A percentile compares a stretch with the other conserved stretches of the same genome.
Conservation (phyloP, 805 yeast genomes). For the Candida silvatica region DNA sequence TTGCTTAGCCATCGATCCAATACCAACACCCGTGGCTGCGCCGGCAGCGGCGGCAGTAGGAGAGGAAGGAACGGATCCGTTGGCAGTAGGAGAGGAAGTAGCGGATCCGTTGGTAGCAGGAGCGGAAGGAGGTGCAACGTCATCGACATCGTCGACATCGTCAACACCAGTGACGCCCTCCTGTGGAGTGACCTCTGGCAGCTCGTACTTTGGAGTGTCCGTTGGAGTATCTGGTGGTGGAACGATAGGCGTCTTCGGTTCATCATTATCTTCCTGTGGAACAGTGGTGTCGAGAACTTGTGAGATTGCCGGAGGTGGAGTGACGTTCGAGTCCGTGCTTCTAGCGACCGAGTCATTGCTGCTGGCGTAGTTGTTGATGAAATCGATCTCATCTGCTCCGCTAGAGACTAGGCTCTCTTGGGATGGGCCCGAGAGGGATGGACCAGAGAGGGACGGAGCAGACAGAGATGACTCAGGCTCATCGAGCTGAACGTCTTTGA, state of each 20-base stretch:
- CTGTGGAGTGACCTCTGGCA: too few relatives aligned
- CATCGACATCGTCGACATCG: too few relatives aligned
- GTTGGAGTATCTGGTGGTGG: neutral
- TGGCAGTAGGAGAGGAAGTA: too few relatives aligned
- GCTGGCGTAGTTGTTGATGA: neutral
- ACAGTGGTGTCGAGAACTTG: neutral
- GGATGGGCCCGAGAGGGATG: neutral
- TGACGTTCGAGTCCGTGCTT: too few relatives aligned
- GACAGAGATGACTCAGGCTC: neutral
- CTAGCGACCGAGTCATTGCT: neutral
- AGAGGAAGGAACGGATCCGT: too few relatives aligned
- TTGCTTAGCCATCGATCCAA: constrained; percentile 3
- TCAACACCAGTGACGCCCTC: too few relatives aligned
- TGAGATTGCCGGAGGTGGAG: too few relatives aligned
- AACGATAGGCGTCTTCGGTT: neutral
- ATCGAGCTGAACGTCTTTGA: neutral
- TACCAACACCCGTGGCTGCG: too few relatives aligned
- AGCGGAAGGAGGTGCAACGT: too few relatives aligned
- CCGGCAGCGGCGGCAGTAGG: too few relatives aligned
- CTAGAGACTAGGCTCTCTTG: constrained; percentile 1
- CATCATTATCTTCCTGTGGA: neutral
- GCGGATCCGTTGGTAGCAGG: too few relatives aligned
- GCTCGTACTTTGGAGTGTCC: too few relatives aligned
- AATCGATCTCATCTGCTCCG: neutral
- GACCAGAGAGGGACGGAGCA: neutral